Evolutionary conservation across 352 stramenopile species (phyloP).

Genomic region (Stramenopiles sp.): DNA sequence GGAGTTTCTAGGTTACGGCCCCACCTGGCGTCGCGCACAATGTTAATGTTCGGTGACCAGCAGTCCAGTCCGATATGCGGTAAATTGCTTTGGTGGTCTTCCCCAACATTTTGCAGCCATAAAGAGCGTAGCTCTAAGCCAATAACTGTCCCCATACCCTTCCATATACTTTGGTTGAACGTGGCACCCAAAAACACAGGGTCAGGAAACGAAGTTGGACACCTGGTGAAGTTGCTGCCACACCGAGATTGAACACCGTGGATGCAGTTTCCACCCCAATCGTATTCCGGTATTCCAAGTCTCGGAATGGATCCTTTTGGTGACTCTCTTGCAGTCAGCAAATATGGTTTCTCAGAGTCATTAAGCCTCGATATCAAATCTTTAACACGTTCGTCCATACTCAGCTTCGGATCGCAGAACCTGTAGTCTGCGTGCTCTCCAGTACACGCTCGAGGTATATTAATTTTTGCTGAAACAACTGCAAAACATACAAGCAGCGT

Average conservation of each 20-base stretch:
- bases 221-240: constrained; percentile 31
- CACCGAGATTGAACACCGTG: too few species aligned
- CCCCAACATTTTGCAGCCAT: constrained; percentile 27
- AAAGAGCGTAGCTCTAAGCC: constrained; percentile 40
- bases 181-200: constrained; percentile 57
- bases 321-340: constrained; percentile 47
- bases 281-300: constrained; percentile 56
- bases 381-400: constrained; percentile 37
- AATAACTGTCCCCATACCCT: constrained; percentile 60
- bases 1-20: constrained; percentile 73
- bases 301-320: constrained; percentile 21
- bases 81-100: too few species aligned
- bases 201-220: constrained; percentile 68
- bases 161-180: constrained; percentile 54
- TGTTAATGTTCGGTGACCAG: constrained; percentile 84
- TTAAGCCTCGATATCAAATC: constrained; percentile 46
- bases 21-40: constrained; percentile 77
- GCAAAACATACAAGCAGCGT: too few species aligned
- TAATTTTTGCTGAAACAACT: too few species aligned
- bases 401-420: constrained; percentile 49
- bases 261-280: constrained; percentile 23
- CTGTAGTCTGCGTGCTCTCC: too few species aligned
- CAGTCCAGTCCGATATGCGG: constrained; percentile 62
- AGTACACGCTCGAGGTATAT: too few species aligned
- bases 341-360: constrained; percentile 44